Conservation (phyloP, 2,329 filamentous ascomycete species). For the Monilinia polystroma region DNA sequence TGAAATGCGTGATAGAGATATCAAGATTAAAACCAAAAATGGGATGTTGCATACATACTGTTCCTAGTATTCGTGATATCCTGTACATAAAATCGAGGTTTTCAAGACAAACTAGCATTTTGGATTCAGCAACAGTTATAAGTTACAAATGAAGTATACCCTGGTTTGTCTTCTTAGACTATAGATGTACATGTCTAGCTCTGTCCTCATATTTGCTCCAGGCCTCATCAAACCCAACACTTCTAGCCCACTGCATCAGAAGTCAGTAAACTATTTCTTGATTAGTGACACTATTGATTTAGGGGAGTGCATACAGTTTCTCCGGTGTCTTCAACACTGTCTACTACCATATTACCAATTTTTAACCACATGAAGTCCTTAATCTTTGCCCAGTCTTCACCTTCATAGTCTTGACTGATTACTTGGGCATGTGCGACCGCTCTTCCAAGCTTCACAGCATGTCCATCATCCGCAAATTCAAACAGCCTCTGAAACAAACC, state of each 20-base stretch:
- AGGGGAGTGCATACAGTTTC: slow-evolving; percentile 25
- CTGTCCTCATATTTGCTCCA: slow-evolving; percentile 51
- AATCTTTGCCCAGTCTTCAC: slow-evolving; percentile 52
- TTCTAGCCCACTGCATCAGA: slow-evolving; percentile 57
- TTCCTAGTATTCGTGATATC: background rate
- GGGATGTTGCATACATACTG: background rate
- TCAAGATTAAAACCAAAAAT: background rate
- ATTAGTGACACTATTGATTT: background rate
- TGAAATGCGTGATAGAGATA: background rate
- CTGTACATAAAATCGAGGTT: background rate
- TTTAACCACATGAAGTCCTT: slow-evolving; percentile 59
- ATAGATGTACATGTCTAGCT: slow-evolving; percentile 28
- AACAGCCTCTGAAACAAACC: slow-evolving; percentile 51
- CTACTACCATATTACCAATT: slow-evolving; percentile 60
- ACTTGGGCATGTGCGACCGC: slow-evolving; percentile 65
- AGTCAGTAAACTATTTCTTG: background rate
- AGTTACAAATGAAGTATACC: background rate
- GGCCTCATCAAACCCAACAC: slow-evolving; percentile 61
- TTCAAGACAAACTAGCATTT: background rate
- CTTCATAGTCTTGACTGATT: slow-evolving; percentile 48
- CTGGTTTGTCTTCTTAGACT: background rate
- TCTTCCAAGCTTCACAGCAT: slow-evolving; percentile 72
- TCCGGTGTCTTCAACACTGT: slow-evolving; percentile 55
- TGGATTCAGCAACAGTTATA: background rate
- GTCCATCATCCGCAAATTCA: slow-evolving; percentile 69